phyloP scores from a whole-genome alignment of 2,329 filamentous ascomycete species.

The Nothopassalora personata region DNA sequence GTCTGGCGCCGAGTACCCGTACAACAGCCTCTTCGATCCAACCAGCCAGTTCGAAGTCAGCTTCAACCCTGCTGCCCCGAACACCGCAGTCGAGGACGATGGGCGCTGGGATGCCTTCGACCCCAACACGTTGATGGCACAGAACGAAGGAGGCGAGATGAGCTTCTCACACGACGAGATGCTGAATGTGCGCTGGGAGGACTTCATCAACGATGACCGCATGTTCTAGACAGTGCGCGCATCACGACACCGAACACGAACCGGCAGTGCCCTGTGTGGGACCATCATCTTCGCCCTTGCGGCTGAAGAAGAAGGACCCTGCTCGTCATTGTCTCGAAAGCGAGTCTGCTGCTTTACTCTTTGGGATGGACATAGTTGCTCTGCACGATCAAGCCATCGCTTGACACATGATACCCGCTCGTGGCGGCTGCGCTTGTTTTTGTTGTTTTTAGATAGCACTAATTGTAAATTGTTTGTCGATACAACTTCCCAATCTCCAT shows the following conservation, averaged over 20 bases:
- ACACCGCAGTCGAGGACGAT: slow-evolving; percentile 11
- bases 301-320: no score
- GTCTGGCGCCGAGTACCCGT: slow-evolving; percentile 7
- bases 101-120: slow-evolving; percentile 5
- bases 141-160: background rate
- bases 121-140: background rate
- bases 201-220: background rate
- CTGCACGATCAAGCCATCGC: slow-evolving; percentile 4
- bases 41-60: slow-evolving; percentile 14
- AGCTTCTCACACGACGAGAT: background rate
- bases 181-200: background rate
- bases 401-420: slow-evolving; percentile 7
- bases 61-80: slow-evolving; percentile 18
- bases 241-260: background rate
- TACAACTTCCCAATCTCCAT: no score
- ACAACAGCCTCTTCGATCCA: background rate
- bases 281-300: no score
- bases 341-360: background rate
- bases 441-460: no score
- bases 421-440: no score
- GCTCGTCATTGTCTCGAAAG: background rate
- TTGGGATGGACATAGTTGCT: background rate
- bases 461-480: no score
- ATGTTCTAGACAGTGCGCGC: background rate
- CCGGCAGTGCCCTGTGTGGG: no score